A percentile compares a stretch with the other conserved stretches of the same genome.
Conservation (phyloP, 2,329 filamentous ascomycete genomes). For the Microascus cirrosus region DNA sequence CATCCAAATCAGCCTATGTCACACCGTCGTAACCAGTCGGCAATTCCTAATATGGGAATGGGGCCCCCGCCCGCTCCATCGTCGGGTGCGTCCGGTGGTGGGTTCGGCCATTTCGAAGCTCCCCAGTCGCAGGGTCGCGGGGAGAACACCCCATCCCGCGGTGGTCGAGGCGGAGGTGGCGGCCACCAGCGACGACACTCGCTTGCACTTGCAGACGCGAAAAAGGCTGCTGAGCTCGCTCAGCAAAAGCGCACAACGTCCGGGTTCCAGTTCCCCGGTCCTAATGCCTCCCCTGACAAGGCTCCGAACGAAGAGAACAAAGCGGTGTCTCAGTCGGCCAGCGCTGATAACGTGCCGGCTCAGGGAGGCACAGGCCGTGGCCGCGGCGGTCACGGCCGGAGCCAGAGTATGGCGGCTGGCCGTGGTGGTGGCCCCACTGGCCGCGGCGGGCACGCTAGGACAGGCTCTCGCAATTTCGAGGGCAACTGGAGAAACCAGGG, state of each 20-base stretch:
- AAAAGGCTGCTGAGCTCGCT: slow-evolving; percentile 91
- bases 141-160: slow-evolving; percentile 55
- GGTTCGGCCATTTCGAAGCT: slow-evolving; percentile 69
- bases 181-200: slow-evolving; percentile 94
- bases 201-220: slow-evolving; percentile 85
- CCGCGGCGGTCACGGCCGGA: slow-evolving; percentile 56
- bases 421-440: slow-evolving; percentile 51
- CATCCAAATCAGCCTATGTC: slow-evolving; percentile 67
- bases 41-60: slow-evolving; percentile 84
- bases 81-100: slow-evolving; percentile 74
- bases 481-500: slow-evolving; percentile 89
- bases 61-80: slow-evolving; percentile 84
- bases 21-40: slow-evolving; percentile 97
- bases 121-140: slow-evolving; percentile 40
- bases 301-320: slow-evolving; percentile 39
- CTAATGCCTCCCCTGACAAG: slow-evolving; percentile 54
- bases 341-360: slow-evolving; percentile 18
- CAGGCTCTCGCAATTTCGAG: slow-evolving; percentile 87
- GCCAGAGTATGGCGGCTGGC: slow-evolving; percentile 83
- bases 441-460: slow-evolving; percentile 70
- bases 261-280: slow-evolving; percentile 87
- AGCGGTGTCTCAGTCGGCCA: slow-evolving; percentile 19
- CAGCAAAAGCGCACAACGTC: slow-evolving; percentile 94
- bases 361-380: slow-evolving; percentile 31
- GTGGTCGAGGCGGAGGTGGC: slow-evolving; percentile 61